Conservation (phyloP, 495 filamentous ascomycete genomes). For the Aspergillus steynii region DNA sequence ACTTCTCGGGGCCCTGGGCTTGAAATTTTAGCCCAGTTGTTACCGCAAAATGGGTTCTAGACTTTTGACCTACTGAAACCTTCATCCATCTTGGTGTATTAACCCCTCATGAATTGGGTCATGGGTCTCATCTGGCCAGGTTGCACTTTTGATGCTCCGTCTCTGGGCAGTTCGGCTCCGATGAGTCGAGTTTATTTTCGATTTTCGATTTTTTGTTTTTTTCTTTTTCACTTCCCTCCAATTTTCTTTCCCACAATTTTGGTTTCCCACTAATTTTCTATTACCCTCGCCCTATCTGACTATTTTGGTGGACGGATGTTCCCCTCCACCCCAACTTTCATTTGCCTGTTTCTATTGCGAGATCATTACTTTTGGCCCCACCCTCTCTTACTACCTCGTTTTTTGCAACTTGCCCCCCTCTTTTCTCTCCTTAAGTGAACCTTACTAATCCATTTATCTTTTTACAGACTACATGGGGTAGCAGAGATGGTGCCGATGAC, state of each 20-base stretch:
- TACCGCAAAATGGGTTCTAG: slow-evolving; percentile 6
- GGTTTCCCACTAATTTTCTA: slow-evolving; percentile 8
- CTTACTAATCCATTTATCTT: neutral
- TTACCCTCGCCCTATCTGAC: neutral
- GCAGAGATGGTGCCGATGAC: slow-evolving; percentile 58
- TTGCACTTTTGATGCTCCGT: neutral
- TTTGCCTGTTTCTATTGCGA: neutral
- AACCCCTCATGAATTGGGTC: slow-evolving; percentile 2
- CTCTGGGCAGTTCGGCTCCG: slow-evolving; percentile 3
- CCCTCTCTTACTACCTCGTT: neutral
- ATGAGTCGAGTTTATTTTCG: slow-evolving; percentile 4
- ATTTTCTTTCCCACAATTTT: slow-evolving; percentile 8
- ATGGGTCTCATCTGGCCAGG: neutral
- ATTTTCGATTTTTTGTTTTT: slow-evolving; percentile 13
- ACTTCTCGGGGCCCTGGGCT: slow-evolving; percentile 5
- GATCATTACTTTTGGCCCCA: neutral
- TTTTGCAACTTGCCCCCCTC: neutral
- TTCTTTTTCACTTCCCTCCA: slow-evolving; percentile 14
- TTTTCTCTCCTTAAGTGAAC: neutral
- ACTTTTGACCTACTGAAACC: neutral
- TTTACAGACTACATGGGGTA: slow-evolving; percentile 57
- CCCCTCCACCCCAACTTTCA: neutral
- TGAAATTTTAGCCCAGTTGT: neutral
- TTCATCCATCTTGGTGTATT: neutral
- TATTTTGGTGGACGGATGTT: neutral